Conservation (phyloP, 2,329 filamentous ascomycete genomes). For the Ophiostoma novo-ulmi region DNA sequence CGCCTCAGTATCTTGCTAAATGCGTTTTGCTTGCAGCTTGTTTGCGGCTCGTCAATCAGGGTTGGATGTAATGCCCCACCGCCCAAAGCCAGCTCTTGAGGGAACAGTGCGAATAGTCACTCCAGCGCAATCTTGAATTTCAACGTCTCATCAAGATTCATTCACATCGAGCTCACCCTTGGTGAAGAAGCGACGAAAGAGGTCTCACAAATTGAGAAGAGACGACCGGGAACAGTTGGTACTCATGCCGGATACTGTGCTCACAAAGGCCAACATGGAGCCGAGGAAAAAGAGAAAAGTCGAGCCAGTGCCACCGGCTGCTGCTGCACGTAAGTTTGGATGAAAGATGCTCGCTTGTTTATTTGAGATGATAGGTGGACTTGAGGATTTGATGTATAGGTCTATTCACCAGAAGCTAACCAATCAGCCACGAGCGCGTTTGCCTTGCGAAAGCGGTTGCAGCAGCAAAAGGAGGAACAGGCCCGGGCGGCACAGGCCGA, state of each 20-base stretch:
- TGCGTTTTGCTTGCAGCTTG: not conserved
- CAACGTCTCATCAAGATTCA: not conserved
- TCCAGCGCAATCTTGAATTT: not conserved
- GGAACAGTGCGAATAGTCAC: not conserved
- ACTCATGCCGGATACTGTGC: not conserved
- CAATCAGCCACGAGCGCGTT: slow-evolving; percentile 41
- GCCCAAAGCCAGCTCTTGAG: not conserved
- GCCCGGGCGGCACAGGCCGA: not conserved
- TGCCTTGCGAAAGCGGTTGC: slow-evolving; percentile 40
- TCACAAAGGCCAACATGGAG: slow-evolving; percentile 27
- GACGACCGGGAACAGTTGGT: not conserved
- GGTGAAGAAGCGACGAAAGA: not conserved
- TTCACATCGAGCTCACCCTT: not conserved
- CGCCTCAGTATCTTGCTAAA: not conserved
- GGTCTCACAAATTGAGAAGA: not conserved
- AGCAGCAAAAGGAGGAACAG: slow-evolving; percentile 27
- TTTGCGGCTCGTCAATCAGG: not conserved
- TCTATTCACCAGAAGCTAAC: not conserved
- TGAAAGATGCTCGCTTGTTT: not conserved
- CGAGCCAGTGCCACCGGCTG: slow-evolving; percentile 26
- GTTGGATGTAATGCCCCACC: not conserved
- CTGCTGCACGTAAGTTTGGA: slow-evolving; percentile 7
- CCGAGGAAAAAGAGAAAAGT: slow-evolving; percentile 39
- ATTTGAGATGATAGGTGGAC: not conserved
- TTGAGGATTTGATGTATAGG: not conserved